These are phyloP conservation scores for Candida koratica DNA, from an alignment of 805 yeast genomes.

Conservation along the genomic window DNA sequence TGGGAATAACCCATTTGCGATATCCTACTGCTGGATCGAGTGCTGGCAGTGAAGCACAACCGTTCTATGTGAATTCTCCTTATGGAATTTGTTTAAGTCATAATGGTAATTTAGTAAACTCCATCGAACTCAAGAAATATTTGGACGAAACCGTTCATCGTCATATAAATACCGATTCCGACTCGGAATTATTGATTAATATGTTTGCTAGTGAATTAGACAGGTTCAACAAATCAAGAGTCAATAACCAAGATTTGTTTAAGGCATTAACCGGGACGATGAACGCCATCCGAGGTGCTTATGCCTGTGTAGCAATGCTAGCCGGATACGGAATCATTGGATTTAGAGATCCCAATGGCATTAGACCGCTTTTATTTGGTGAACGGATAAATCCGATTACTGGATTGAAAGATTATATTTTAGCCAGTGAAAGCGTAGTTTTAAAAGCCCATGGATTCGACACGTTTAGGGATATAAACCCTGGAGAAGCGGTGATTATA, in stretches of 20 bases:
- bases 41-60: constrained; percentile 97
- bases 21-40: constrained; percentile 97
- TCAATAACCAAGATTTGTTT: constrained; percentile 85
- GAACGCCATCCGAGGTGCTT: constrained; percentile 87
- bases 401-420: constrained; percentile 82
- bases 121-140: constrained; percentile 67
- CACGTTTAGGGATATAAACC: constrained; percentile 75
- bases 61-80: constrained; percentile 95
- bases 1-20: constrained; percentile 93
- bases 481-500: constrained; percentile 96
- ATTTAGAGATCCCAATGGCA: constrained; percentile 95
- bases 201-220: constrained; percentile 90
- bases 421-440: constrained; percentile 94
- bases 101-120: constrained; percentile 93
- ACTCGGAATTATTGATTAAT: constrained; percentile 85
- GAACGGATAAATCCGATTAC: constrained; percentile 61
- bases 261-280: constrained; percentile 81
- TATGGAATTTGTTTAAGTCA: constrained; percentile 89
- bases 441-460: constrained; percentile 86
- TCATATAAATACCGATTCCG: constrained; percentile 95
- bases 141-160: constrained; percentile 94
- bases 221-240: constrained; percentile 87
- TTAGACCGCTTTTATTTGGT: constrained; percentile 86
- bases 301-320: constrained; percentile 89
- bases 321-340: constrained; percentile 97